phyloP scores from a whole-genome alignment of 345 rosid species.

The Pelargonium nanum region DNA sequence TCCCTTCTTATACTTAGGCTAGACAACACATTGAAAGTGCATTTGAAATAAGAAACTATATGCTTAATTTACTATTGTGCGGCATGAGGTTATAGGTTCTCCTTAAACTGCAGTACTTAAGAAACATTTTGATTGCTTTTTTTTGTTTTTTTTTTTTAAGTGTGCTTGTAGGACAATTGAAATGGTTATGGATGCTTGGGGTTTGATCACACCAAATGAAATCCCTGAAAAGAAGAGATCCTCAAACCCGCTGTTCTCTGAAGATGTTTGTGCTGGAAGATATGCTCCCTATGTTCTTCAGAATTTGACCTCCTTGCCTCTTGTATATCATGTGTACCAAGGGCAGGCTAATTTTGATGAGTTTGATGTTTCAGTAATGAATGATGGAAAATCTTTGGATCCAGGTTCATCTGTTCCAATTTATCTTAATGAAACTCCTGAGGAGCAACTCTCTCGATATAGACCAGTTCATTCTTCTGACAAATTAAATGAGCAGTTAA shows the following conservation, averaged over 20 bases:
- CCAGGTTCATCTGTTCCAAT: constrained; percentile 77
- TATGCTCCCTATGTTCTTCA: constrained; percentile 86
- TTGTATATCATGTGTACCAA: constrained; percentile 50
- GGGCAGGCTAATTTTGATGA: constrained; percentile 34
- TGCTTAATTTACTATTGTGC: neutral
- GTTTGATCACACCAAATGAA: constrained; percentile 27
- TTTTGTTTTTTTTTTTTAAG: constrained; percentile 24
- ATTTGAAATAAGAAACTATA: neutral
- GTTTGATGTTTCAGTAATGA: constrained; percentile 30
- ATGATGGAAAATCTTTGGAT: constrained; percentile 40
- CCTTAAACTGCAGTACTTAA: neutral
- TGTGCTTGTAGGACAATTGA: constrained; percentile 65
- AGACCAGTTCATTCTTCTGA: constrained; percentile 48
- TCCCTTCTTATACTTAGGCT: too few relatives aligned
- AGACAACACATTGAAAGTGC: neutral
- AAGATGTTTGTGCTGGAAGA: constrained; percentile 39
- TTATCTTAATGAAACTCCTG: constrained; percentile 47
- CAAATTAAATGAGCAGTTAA: constrained; percentile 46
- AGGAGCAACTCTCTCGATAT: constrained; percentile 40
- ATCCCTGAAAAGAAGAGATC: constrained; percentile 28
- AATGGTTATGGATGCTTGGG: constrained; percentile 62
- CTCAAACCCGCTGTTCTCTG: constrained; percentile 22
- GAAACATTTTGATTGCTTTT: constrained; percentile 1
- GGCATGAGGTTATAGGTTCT: neutral
- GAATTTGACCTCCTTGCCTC: constrained; percentile 77